Evolutionary conservation across 1,284 basidiomycete species (phyloP).

Genomic region (Malassezia globosa): DNA sequence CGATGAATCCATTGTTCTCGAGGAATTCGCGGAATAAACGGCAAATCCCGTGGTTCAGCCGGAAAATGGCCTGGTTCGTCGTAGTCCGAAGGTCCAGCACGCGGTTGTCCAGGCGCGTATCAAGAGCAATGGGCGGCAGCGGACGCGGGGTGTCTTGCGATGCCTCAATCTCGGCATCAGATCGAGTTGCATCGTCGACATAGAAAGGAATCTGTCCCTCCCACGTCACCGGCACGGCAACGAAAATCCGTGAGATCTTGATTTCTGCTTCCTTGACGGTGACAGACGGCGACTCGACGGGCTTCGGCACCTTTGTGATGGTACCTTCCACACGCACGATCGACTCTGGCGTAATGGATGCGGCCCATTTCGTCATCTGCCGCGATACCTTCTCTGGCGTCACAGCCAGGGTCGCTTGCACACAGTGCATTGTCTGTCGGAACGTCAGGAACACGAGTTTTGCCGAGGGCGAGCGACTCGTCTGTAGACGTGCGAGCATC

Average conservation of each 20-base stretch:
- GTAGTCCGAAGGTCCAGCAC: constrained; percentile 86
- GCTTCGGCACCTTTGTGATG: constrained; percentile 57
- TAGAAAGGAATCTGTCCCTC: constrained; percentile 64
- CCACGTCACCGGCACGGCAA: constrained; percentile 63
- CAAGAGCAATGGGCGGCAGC: constrained; percentile 48
- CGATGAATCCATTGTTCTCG: constrained; percentile 64
- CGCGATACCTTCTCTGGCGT: constrained; percentile 76
- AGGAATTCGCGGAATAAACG: constrained; percentile 80
- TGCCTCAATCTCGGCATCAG: constrained; percentile 63
- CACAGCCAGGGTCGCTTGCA: constrained; percentile 74
- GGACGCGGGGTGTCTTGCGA: constrained; percentile 43
- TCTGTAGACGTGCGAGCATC: constrained; percentile 82
- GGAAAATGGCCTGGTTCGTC: constrained; percentile 94
- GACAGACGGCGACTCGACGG: constrained; percentile 79
- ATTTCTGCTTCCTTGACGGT: constrained; percentile 80
- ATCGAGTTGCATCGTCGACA: constrained; percentile 79
- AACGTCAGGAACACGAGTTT: constrained; percentile 92
- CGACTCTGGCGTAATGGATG: constrained; percentile 67
- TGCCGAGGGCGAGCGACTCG: constrained; percentile 60
- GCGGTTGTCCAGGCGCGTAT: constrained; percentile 89
- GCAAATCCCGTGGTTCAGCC: constrained; percentile 74
- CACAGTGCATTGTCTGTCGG: constrained; percentile 75
- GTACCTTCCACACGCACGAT: constrained; percentile 78
- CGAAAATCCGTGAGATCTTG: constrained; percentile 70
- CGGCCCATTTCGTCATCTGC: constrained; percentile 94